Base-by-base conservation (phyloP, 352 stramenopile genomes). In the Phytophthora tubulina region DNA sequence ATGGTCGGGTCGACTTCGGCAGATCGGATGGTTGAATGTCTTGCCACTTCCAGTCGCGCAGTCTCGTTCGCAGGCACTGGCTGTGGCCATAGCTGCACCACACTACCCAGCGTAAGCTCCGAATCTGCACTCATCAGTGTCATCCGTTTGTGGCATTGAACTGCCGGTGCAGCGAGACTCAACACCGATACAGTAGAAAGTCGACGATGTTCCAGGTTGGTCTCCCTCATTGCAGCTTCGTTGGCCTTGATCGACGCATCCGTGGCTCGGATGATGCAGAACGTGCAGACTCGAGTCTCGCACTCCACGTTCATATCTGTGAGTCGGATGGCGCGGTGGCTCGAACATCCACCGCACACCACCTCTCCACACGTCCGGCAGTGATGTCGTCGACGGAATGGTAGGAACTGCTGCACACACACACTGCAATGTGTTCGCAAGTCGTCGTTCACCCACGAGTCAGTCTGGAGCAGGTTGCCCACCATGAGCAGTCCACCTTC, bases 271-370 rank as follows among this genome's bases (percentile, higher is more conserved):
- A 93, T 92, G 62, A 94, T 81, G 72, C 88, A 95, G 73, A 93
- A 92, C 36, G 88, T 90, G 64, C 88, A 94, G 32, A 95, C 78
- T 61, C 88, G 85, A 45, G 85, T 93, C 59, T 80, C 73, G 63
- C 84, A 92, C 67, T 94, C 83, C 41, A 92, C 83, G 54, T 95
- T 95, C 65, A 93, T 86, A 45, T 94, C 84, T 17, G 86, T 91
- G 32, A 94, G 75, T 42, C 86, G 82, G 52, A 95, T 86, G 36
- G 86, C 79, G 63, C 82, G 85, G 60, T 93, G 85, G 39, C 82
- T 87, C 30, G 88, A 93, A 75, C 88, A 95, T 7, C 81, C 82
- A 30, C 77, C 73, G 56, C 88, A 95, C 2, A 94, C 83, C 30
- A 82, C 75, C 38, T 95, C 85, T n/a, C 88, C 85, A 45, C 88